Conservation (phyloP, 352 stramenopile species). For the Pythium chondricola region DNA sequence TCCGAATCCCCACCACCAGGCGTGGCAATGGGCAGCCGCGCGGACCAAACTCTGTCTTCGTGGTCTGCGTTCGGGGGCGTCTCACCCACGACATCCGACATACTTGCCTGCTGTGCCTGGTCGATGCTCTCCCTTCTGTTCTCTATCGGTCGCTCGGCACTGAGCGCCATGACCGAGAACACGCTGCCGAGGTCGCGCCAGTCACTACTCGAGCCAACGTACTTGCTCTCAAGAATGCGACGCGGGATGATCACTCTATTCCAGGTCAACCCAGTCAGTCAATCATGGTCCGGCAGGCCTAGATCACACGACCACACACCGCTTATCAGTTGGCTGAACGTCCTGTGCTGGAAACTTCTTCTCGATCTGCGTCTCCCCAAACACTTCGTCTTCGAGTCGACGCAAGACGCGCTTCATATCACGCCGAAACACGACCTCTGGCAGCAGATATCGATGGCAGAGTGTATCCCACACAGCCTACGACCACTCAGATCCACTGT, state of each 20-base stretch:
- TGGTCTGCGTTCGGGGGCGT: conserved; percentile 12
- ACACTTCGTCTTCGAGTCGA: conserved; percentile 36
- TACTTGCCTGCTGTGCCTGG: neutral
- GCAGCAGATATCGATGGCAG: conserved; percentile 30
- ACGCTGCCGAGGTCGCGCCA: conserved; percentile 14
- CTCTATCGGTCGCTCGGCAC: conserved; percentile 11
- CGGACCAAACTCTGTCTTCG: conserved; percentile 22
- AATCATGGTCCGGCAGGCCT: too few species aligned
- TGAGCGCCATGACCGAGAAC: conserved; percentile 6
- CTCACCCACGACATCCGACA: conserved; percentile 20
- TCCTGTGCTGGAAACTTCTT: conserved; percentile 21
- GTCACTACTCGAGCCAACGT: conserved; percentile 8
- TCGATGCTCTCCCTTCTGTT: conserved; percentile 13
- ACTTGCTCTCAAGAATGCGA: conserved; percentile 16
- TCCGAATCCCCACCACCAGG: conserved; percentile 8
- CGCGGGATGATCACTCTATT: conserved; percentile 16
- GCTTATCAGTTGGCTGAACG: neutral
- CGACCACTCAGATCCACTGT: too few species aligned
- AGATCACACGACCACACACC: conserved; percentile 4
- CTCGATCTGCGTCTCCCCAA: conserved; percentile 57
- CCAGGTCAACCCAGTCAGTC: neutral
- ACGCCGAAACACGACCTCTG: conserved; percentile 43
- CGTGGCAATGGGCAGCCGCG: conserved; percentile 17
- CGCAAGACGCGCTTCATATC: conserved; percentile 61
- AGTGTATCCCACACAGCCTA: conserved; percentile 56